Base-by-base conservation (phyloP, 805 yeast genomes). In the Schwanniomyces vanrijiae region DNA sequence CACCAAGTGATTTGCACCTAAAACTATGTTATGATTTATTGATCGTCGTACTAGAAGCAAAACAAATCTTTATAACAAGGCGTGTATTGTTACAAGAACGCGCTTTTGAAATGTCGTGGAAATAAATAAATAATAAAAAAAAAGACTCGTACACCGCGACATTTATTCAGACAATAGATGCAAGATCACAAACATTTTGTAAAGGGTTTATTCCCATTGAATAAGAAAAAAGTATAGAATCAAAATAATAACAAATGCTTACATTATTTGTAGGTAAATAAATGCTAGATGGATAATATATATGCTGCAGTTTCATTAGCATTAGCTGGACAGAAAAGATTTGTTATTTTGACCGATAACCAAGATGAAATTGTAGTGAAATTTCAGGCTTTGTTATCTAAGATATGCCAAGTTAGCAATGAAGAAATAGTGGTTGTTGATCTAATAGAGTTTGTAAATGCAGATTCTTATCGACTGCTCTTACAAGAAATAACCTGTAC, bases 301-400 rank as follows among this genome's bases (percentile, higher is more conserved):
- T 48, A 49, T 20, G 52, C 58, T 18, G 60, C 64, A 6, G 37
- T 58, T 9, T 50, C 64, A 4, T 46, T 61, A 25, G 51, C 59
- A 9, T 42, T 62, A 19, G 44, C 57, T 11, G 54, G 52, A 5
- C 47, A 50, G 20, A 53, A 49, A 31, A 46, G 60, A 19, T 54
- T 60, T 46, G 63, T 55, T 9, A 28, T 60, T 3, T 44, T 52
- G 18, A 52, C 61, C 2, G 43, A 46, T 31, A 48, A 55, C 29
- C 41, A 47, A 10, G 43, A 37, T 16, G 18, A 38, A 5, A 7
- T 49, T 6, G 44, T 43, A 4, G 13, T 21, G 11, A 25, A 22
- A 2, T 52, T 57, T 19, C 35, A 29, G 25, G 21, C 21, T 11
- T 40, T 55, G 8, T 40, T 56, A 19, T 16, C 43, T 11, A 26